Evolutionary conservation across 306 rosid genomes (phyloP).

Genomic region (Trifolium fragiferum): DNA sequence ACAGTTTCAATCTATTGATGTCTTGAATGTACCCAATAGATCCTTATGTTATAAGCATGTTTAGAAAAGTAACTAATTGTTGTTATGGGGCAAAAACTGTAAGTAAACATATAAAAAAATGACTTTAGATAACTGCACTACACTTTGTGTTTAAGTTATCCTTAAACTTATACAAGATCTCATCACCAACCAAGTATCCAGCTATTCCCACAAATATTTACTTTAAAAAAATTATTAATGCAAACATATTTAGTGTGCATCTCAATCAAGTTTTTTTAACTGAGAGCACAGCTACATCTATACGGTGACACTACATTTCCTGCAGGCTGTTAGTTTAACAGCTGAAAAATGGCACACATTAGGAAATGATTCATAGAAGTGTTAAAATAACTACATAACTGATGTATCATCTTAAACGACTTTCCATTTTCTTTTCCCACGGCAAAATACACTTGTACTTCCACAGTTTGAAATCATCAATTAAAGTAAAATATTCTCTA

Average conservation of each 20-base stretch:
- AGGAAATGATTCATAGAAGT: conserved; percentile 23
- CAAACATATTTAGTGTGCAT: conserved; percentile 20
- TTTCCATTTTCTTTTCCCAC: conserved; percentile 9
- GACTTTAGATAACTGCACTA: conserved; percentile 5
- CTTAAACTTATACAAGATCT: neutral
- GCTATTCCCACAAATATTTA: conserved; percentile 1
- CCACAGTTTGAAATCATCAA: neutral
- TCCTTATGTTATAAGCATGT: conserved; percentile 29
- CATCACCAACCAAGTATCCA: neutral
- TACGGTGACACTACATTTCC: conserved; percentile 14
- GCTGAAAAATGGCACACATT: conserved; percentile 1
- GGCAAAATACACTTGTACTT: neutral
- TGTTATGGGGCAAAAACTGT: neutral
- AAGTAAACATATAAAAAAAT: neutral
- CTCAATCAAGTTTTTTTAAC: conserved; percentile 3
- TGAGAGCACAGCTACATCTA: conserved; percentile 5
- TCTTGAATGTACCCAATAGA: conserved; percentile 20
- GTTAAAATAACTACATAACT: conserved; percentile 25
- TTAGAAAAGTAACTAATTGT: conserved; percentile 11
- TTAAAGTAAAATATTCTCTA: conserved; percentile 12
- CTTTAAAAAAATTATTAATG: conserved; percentile 1
- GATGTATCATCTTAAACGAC: conserved; percentile 11
- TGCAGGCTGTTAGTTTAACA: conserved; percentile 4
- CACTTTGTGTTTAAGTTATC: conserved; percentile 3
- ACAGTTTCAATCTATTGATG: conserved; percentile 15